Evolutionary conservation across 2,329 filamentous ascomycete species (phyloP).

Genomic region (Triangularia setosa): DNA sequence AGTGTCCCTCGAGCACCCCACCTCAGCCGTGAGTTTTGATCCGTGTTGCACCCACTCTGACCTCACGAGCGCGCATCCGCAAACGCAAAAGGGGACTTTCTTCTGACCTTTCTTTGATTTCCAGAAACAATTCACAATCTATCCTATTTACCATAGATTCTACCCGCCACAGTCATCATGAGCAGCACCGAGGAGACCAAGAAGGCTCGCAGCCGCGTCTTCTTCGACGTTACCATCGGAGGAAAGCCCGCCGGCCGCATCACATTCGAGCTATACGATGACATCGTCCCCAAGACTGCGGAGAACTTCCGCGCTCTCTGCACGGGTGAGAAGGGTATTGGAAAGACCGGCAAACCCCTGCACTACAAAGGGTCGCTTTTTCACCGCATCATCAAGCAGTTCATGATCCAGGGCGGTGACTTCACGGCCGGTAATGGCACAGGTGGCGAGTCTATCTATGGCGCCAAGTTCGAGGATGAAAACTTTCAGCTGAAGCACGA

Average conservation of each 20-base stretch:
- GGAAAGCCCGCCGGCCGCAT: constrained; percentile 70
- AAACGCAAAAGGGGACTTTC: background rate
- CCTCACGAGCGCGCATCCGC: background rate
- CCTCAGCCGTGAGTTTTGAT: constrained; percentile 1
- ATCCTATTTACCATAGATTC: background rate
- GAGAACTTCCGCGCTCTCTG: constrained; percentile 95
- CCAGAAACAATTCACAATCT: background rate
- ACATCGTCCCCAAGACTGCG: constrained; percentile 86
- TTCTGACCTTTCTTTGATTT: background rate
- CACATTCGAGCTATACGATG: constrained; percentile 74
- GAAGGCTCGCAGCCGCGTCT: constrained; percentile 71
- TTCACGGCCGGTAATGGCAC: constrained; percentile 95
- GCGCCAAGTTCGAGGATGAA: constrained; percentile 95
- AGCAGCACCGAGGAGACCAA: constrained; percentile 39
- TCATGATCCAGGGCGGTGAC: constrained; percentile 98
- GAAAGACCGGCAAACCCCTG: constrained; percentile 77
- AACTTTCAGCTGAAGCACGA: constrained; percentile 92
- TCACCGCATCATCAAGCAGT: constrained; percentile 96
- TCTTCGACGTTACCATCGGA: constrained; percentile 87
- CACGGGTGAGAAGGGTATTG: constrained; percentile 87
- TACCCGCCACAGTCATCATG: constrained; percentile 32
- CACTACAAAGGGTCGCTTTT: constrained; percentile 92
- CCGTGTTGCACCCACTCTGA: background rate
- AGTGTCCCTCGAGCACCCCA: background rate
- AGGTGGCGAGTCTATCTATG: constrained; percentile 95